A percentile compares a stretch with the other conserved stretches of the same genome.
phyloP scores from a whole-genome alignment of 345 rosid species.

The Hibiscus trionum region DNA sequence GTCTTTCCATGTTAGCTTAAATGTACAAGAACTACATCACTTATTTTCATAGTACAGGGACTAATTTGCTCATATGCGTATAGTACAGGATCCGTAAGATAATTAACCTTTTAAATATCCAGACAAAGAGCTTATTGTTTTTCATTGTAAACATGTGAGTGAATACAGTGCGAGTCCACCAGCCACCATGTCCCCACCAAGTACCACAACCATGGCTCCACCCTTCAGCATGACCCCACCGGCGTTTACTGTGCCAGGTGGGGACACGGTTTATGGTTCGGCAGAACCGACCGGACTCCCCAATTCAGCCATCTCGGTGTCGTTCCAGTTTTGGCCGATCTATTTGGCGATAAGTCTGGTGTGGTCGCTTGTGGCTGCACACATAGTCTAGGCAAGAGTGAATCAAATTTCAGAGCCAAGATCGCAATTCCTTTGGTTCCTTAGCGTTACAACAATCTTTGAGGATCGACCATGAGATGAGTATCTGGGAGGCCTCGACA shows the following conservation, averaged over 20 bases:
- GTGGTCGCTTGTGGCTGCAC: conserved; percentile 33
- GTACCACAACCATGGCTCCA: conserved; percentile 35
- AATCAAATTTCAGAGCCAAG: conserved; percentile 17
- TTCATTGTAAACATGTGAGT: conserved; percentile 11
- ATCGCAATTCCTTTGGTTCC: conserved; percentile 22
- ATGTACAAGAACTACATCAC: not conserved
- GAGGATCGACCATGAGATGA: conserved; percentile 21
- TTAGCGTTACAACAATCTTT: conserved; percentile 20
- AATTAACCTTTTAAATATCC: not conserved
- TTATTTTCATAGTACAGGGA: not conserved
- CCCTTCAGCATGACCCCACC: conserved; percentile 31
- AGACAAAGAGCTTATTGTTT: conserved; percentile 10
- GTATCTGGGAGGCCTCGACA: conserved; percentile 21
- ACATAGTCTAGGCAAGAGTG: conserved; percentile 26
- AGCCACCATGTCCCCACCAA: conserved; percentile 26
- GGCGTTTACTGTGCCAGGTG: conserved; percentile 33
- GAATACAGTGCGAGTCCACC: conserved; percentile 53
- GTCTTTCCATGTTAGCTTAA: not conserved
- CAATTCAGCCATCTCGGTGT: conserved; percentile 50
- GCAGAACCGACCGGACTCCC: conserved; percentile 81
- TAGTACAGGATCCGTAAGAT: not conserved
- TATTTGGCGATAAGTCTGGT: conserved; percentile 31
- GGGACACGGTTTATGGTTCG: conserved; percentile 48
- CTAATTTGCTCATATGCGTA: not conserved
- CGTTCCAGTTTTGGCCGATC: conserved; percentile 33